phyloP scores from a whole-genome alignment of 164 flowering plant genomes.

The Vitis rupestris region DNA sequence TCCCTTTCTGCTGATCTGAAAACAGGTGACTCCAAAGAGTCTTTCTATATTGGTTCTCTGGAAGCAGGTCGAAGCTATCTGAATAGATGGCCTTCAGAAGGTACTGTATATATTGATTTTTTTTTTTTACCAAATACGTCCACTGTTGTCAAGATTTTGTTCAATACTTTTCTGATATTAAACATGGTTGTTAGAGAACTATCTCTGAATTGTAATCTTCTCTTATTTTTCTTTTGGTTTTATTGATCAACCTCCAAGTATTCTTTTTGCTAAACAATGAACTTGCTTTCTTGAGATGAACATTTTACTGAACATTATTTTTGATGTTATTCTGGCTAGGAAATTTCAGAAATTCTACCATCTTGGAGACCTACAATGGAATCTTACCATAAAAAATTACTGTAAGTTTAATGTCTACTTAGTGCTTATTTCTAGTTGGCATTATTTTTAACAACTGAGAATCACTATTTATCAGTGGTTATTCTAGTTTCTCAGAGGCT shows the following conservation, averaged over 20 bases:
- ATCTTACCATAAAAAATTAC: conserved; percentile 41
- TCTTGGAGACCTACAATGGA: conserved; percentile 77
- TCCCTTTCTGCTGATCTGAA: conserved; percentile 2
- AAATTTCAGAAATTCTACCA: conserved; percentile 49
- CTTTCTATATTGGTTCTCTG: conserved; percentile 70
- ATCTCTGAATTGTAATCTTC: background rate
- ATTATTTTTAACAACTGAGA: background rate
- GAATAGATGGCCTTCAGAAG: conserved; percentile 88
- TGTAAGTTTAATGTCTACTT: conserved; percentile 47
- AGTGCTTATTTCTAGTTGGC: background rate
- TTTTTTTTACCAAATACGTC: background rate
- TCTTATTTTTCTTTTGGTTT: background rate
- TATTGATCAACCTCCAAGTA: too few species aligned
- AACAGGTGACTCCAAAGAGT: conserved; percentile 84
- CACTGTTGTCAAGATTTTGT: background rate
- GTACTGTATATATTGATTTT: conserved; percentile 28
- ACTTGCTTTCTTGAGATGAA: background rate
- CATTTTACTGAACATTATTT: background rate
- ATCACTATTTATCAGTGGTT: too few species aligned
- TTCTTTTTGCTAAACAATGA: background rate
- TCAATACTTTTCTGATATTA: background rate
- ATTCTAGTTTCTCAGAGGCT: too few species aligned
- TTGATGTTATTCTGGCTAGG: conserved; percentile 20
- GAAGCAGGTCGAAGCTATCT: conserved; percentile 24
- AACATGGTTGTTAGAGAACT: background rate